Conservation (phyloP, 2,329 filamentous ascomycete species). For the Neobulgaria alba region DNA sequence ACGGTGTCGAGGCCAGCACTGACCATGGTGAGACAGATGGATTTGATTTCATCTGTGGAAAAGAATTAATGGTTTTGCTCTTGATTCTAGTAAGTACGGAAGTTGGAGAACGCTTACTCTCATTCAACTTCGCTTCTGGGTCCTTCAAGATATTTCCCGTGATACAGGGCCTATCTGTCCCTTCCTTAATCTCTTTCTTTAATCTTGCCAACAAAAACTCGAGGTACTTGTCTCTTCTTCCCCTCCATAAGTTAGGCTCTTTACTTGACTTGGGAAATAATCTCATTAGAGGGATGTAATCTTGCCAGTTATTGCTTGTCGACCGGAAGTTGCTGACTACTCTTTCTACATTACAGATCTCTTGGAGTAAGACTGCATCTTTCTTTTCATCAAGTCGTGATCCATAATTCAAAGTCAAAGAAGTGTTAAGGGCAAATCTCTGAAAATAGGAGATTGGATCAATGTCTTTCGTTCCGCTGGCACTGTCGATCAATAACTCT, state of each 20-base stretch:
- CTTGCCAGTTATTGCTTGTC: conserved; percentile 77
- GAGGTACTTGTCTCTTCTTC: conserved; percentile 60
- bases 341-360: conserved; percentile 69
- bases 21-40: conserved; percentile 75
- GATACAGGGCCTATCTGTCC: conserved; percentile 60
- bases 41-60: conserved; percentile 60
- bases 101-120: conserved; percentile 39
- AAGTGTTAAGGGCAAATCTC: conserved; percentile 68
- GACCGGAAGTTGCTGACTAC: conserved; percentile 68
- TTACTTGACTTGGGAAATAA: conserved; percentile 53
- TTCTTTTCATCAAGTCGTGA: conserved; percentile 65
- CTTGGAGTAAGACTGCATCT: conserved; percentile 56
- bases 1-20: conserved; percentile 76
- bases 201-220: conserved; percentile 49
- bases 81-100: conserved; percentile 24
- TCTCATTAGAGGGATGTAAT: conserved; percentile 70
- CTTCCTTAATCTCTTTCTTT: conserved; percentile 51
- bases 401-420: conserved; percentile 71
- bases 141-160: conserved; percentile 54
- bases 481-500: conserved; percentile 58
- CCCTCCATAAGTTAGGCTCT: conserved; percentile 55
- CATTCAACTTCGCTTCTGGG: conserved; percentile 59
- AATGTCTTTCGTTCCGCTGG: conserved; percentile 52
- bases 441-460: conserved; percentile 68
- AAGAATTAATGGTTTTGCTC: conserved; percentile 27